phyloP scores from a whole-genome alignment of 129 eudicot genomes.

The Rutidosis leptorrhynchoides region DNA sequence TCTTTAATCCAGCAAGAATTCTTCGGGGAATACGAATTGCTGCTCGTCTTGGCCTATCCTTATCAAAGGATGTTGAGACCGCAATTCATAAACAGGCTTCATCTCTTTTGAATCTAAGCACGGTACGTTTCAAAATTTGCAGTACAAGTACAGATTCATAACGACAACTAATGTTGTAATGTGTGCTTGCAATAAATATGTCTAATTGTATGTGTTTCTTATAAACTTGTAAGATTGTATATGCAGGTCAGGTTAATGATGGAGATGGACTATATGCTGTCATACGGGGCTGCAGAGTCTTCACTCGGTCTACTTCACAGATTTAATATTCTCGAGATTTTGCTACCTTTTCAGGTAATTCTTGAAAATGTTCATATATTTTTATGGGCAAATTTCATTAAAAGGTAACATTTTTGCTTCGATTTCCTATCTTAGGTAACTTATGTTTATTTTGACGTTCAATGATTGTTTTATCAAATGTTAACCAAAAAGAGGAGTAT shows the following conservation, averaged over 20 bases:
- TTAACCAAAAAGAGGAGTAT: no score
- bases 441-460: no score
- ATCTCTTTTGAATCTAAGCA: constrained; percentile 42
- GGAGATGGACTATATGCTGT: constrained; percentile 89
- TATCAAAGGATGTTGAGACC: constrained; percentile 67
- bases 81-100: constrained; percentile 59
- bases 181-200: background rate
- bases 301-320: constrained; percentile 67
- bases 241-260: constrained; percentile 64
- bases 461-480: no score
- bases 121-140: constrained; percentile 40
- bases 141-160: background rate
- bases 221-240: constrained; percentile 24
- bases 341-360: constrained; percentile 79
- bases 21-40: constrained; percentile 92
- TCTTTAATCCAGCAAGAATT: constrained; percentile 70
- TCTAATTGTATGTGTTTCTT: constrained; percentile 10
- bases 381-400: no score
- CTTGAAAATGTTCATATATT: no score
- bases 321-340: constrained; percentile 58
- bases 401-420: no score
- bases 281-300: constrained; percentile 90
- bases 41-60: constrained; percentile 85
- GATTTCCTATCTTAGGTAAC: no score
- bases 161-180: constrained; percentile 7